These are phyloP conservation scores for Eimeria praecox DNA, from an alignment of 169 alveolate genomes.

Conservation along the genomic window DNA sequence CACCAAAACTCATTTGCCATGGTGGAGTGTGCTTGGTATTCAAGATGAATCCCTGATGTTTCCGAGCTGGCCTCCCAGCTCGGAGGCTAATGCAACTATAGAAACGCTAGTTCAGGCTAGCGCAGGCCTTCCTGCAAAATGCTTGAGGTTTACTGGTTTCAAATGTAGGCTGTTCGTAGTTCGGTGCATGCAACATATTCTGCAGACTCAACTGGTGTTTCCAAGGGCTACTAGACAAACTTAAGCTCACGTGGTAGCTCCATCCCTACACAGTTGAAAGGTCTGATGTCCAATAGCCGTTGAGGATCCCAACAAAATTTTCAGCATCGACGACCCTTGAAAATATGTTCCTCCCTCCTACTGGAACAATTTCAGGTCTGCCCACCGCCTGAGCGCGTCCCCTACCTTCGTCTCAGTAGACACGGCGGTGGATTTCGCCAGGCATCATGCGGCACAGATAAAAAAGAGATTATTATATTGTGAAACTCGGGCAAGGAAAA, in stretches of 20 bases:
- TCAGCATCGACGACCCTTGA: neutral
- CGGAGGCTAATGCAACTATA: neutral
- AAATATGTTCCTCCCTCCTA: neutral
- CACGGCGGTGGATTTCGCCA: neutral
- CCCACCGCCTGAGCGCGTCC: neutral
- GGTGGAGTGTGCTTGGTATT: neutral
- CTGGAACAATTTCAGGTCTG: neutral
- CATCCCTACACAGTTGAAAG: neutral
- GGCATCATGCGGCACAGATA: neutral
- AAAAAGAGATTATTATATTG: neutral
- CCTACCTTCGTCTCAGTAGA: neutral
- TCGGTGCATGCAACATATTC: neutral
- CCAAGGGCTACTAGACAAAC: neutral
- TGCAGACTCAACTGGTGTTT: neutral
- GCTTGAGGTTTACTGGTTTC: neutral
- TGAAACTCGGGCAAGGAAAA: neutral
- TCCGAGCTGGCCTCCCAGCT: neutral
- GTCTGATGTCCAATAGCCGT: neutral
- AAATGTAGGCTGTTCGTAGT: neutral
- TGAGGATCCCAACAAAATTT: neutral
- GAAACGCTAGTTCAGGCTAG: neutral
- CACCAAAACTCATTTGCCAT: neutral
- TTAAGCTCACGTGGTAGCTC: neutral
- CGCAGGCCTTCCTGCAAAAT: neutral
- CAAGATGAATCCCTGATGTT: neutral